Conservation (phyloP, 2,329 filamentous ascomycete species). For the Scytalidium lignicola region DNA sequence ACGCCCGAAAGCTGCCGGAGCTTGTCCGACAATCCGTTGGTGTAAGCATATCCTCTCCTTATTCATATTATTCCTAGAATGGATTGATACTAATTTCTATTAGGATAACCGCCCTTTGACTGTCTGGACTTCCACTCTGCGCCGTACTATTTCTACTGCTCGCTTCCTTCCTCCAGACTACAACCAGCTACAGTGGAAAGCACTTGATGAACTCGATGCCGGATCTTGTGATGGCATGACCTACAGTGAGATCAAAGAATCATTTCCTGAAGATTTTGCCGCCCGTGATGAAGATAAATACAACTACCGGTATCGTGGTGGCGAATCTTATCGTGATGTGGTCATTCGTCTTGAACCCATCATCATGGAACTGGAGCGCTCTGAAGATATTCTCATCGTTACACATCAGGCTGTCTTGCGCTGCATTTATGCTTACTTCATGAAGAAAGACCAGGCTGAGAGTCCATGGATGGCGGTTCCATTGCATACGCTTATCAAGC, state of each 20-base stretch:
- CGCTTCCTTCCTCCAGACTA: constrained; percentile 75
- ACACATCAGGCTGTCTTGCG: constrained; percentile 95
- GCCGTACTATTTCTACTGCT: constrained; percentile 87
- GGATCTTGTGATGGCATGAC: constrained; percentile 96
- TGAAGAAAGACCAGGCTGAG: constrained; percentile 89
- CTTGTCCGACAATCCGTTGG: constrained; percentile 82
- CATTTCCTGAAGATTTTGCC: constrained; percentile 89
- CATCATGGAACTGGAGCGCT: constrained; percentile 97
- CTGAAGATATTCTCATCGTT: constrained; percentile 95
- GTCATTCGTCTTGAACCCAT: constrained; percentile 97
- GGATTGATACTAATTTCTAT: constrained; percentile 3
- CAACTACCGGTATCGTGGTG: constrained; percentile 97
- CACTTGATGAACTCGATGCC: constrained; percentile 92
- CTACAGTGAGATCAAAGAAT: constrained; percentile 77
- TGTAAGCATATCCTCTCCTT: constrained; percentile 46
- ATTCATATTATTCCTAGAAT: constrained; percentile 1
- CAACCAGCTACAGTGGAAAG: constrained; percentile 98
- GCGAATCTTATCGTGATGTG: constrained; percentile 86
- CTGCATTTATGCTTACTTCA: constrained; percentile 98
- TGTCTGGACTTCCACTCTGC: constrained; percentile 71
- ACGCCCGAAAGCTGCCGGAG: constrained; percentile 78
- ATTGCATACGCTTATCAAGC: constrained; percentile 90
- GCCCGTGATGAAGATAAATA: constrained; percentile 98
- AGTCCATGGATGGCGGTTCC: constrained; percentile 99
- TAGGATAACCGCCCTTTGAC: constrained; percentile 56